phyloP scores from a whole-genome alignment of 768 basidiomycete genomes.

The Leucosporidium scottii region DNA sequence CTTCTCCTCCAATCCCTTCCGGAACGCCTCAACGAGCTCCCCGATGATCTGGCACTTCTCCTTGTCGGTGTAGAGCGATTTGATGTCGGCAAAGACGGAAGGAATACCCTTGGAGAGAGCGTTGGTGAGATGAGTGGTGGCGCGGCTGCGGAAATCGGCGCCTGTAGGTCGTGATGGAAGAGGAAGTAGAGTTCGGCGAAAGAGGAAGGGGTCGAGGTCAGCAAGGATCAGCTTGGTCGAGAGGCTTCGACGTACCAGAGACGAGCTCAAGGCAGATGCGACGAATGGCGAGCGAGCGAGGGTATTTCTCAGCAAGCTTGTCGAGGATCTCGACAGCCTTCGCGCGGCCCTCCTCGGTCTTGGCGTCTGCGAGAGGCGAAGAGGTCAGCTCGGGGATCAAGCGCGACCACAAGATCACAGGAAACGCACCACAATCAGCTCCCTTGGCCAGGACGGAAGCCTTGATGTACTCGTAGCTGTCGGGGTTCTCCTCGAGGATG shows the following conservation, averaged over 20 bases:
- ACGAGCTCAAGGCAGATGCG: slow-evolving; percentile 68
- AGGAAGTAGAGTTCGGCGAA: too few species aligned
- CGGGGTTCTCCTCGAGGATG: slow-evolving; percentile 77
- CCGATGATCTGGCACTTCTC: slow-evolving; percentile 64
- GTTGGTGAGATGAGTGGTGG: slow-evolving; percentile 59
- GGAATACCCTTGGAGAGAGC: slow-evolving; percentile 80
- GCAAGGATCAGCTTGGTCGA: neutral
- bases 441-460: slow-evolving; percentile 63
- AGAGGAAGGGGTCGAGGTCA: neutral
- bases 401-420: too few species aligned
- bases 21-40: slow-evolving; percentile 52
- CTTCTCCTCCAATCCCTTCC: slow-evolving; percentile 17
- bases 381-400: too few species aligned
- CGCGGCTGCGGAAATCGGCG: slow-evolving; percentile 60
- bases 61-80: slow-evolving; percentile 64
- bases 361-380: neutral
- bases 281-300: slow-evolving; percentile 62
- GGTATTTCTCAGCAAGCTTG: slow-evolving; percentile 57
- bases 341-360: slow-evolving; percentile 48
- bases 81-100: slow-evolving; percentile 86
- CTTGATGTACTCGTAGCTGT: slow-evolving; percentile 70
- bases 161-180: slow-evolving; percentile 44
- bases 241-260: slow-evolving; percentile 46
- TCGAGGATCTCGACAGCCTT: slow-evolving; percentile 56
- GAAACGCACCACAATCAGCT: slow-evolving; percentile 56